Conservation (phyloP, 164 flowering plant species). For the Paratinospora sagittata region DNA sequence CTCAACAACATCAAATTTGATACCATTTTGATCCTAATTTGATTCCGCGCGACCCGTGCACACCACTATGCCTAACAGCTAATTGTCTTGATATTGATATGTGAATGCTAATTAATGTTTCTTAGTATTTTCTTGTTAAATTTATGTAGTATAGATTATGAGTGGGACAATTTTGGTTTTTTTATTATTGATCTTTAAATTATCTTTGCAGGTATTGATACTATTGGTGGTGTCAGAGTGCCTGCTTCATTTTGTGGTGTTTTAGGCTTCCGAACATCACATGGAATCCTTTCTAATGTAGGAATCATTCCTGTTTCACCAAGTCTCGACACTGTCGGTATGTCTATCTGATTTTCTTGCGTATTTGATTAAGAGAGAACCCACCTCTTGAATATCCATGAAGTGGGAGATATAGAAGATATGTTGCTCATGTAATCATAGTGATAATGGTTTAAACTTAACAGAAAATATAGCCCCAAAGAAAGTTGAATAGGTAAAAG, state of each 20-base stretch:
- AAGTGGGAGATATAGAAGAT: too few relatives aligned
- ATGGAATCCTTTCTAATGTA: constrained; percentile 62
- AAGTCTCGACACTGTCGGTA: constrained; percentile 90
- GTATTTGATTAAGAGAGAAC: background rate
- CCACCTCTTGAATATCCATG: too few relatives aligned
- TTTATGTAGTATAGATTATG: background rate
- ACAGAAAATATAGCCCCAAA: too few relatives aligned
- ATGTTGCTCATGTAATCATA: too few relatives aligned
- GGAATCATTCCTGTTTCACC: constrained; percentile 72
- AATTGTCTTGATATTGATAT: too few relatives aligned
- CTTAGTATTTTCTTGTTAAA: background rate
- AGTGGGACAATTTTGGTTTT: background rate
- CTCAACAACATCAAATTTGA: too few relatives aligned
- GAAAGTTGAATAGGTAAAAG: too few relatives aligned
- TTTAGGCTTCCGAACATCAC: constrained; percentile 75
- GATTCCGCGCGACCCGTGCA: too few relatives aligned
- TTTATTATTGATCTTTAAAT: background rate
- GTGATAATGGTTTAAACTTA: too few relatives aligned
- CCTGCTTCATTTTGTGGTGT: constrained; percentile 85
- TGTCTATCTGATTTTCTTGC: constrained; percentile 12
- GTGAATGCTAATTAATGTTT: background rate
- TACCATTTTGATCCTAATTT: too few relatives aligned
- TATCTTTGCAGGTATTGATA: constrained; percentile 62
- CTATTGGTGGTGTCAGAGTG: constrained; percentile 81
- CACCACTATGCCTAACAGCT: too few relatives aligned